Conservation (phyloP, 805 yeast genomes). For the Spathaspora hagerdaliae region DNA sequence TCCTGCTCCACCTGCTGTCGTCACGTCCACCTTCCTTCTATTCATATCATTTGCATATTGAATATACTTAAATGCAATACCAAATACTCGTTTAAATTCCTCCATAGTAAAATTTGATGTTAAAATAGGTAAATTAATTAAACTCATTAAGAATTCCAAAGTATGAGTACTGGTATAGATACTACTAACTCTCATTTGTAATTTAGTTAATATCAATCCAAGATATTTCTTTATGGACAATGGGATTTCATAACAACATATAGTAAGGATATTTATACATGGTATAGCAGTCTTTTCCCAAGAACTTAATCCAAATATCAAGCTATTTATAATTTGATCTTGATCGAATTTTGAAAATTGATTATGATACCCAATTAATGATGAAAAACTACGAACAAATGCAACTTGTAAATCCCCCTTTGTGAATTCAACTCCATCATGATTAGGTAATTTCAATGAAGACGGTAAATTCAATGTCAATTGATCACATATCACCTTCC, state of each 20-base stretch:
- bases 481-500: conserved; percentile 55
- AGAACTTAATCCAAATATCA: conserved; percentile 59
- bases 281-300: conserved; percentile 81
- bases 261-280: conserved; percentile 67
- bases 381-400: conserved; percentile 56
- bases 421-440: conserved; percentile 27
- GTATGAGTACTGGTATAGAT: conserved; percentile 68
- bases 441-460: conserved; percentile 34
- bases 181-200: conserved; percentile 73
- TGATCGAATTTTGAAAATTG: conserved; percentile 53
- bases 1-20: background rate
- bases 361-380: conserved; percentile 57
- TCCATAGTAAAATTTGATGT: conserved; percentile 71
- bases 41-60: conserved; percentile 60
- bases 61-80: conserved; percentile 75
- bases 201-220: conserved; percentile 62
- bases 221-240: conserved; percentile 64
- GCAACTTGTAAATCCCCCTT: conserved; percentile 67
- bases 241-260: conserved; percentile 81
- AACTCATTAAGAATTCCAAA: conserved; percentile 65
- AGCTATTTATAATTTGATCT: conserved; percentile 58
- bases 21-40: conserved; percentile 15
- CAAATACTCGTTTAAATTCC: conserved; percentile 77
- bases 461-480: conserved; percentile 48
- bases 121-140: conserved; percentile 62